Evolutionary conservation across 257 asterid species (phyloP).

Genomic region (Solanum arcanum): DNA sequence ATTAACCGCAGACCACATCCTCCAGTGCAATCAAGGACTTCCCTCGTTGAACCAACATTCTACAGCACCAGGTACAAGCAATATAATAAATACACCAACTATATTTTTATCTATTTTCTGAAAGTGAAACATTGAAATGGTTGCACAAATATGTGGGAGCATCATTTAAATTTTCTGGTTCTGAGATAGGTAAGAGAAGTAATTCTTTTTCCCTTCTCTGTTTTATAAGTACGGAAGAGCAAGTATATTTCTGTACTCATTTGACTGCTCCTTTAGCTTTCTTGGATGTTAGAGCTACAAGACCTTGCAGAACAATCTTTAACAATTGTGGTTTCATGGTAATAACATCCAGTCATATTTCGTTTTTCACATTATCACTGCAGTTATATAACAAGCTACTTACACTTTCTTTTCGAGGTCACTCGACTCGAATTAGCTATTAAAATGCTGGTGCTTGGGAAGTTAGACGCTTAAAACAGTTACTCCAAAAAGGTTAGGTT

Average conservation of each 20-base stretch:
- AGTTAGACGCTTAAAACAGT: neutral
- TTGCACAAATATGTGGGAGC: neutral
- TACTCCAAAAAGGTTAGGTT: neutral
- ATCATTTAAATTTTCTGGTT: neutral
- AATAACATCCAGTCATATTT: neutral
- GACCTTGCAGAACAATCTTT: neutral
- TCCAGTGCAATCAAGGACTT: neutral
- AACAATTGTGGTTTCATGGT: neutral
- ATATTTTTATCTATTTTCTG: neutral
- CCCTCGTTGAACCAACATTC: neutral
- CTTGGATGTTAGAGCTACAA: neutral
- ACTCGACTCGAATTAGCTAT: neutral
- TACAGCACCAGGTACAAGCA: neutral
- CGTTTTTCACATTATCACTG: neutral
- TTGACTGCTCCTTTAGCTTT: neutral
- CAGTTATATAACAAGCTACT: neutral
- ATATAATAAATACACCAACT: neutral
- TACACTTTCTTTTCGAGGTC: neutral
- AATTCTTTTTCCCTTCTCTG: neutral
- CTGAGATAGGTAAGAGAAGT: neutral
- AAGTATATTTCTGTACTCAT: neutral
- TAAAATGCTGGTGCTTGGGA: neutral
- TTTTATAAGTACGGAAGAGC: neutral
- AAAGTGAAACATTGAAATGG: neutral
- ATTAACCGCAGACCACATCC: neutral